These are phyloP conservation scores for Saccharomyces hybrid DNA, from an alignment of 1,139 yeast species.

Conservation along the genomic window DNA sequence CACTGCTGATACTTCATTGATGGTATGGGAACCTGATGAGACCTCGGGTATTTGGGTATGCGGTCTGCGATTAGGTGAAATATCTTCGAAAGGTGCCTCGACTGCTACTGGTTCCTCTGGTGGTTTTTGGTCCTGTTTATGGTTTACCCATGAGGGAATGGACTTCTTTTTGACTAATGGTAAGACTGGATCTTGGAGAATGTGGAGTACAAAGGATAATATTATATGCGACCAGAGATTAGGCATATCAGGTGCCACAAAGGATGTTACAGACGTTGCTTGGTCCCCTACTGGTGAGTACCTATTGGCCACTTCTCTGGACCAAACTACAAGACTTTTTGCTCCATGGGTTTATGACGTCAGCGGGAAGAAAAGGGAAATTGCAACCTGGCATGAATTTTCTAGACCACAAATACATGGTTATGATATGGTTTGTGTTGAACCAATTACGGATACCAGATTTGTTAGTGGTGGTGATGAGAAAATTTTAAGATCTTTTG, in stretches of 20 bases:
- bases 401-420: slow-evolving; percentile 98
- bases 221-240: slow-evolving; percentile 46
- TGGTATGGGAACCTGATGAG: slow-evolving; percentile 89
- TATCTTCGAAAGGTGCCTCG: slow-evolving; percentile 92
- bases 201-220: slow-evolving; percentile 47
- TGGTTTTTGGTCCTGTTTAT: slow-evolving; percentile 87
- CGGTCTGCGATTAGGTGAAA: slow-evolving; percentile 73
- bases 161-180: slow-evolving; percentile 72
- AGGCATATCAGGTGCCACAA: slow-evolving; percentile 72
- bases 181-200: slow-evolving; percentile 86
- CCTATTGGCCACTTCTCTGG: slow-evolving; percentile 69
- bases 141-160: slow-evolving; percentile 48
- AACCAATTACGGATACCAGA: slow-evolving; percentile 49
- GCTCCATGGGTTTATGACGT: slow-evolving; percentile 48
- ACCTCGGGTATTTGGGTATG: slow-evolving; percentile 91
- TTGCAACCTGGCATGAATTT: slow-evolving; percentile 71
- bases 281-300: slow-evolving; percentile 73
- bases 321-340: slow-evolving; percentile 85
- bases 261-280: slow-evolving; percentile 66
- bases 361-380: slow-evolving; percentile 28
- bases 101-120: slow-evolving; percentile 98
- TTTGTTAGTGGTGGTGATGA: slow-evolving; percentile 97
- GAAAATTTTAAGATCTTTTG: slow-evolving; percentile 85
- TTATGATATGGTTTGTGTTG: slow-evolving; percentile 87
- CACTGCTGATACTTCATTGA: slow-evolving; percentile 88